Percentiles rank a stretch among this genome's conserved stretches.
Conservation (phyloP, 2,329 filamentous ascomycete species). For the Colletotrichum brevisporum region DNA sequence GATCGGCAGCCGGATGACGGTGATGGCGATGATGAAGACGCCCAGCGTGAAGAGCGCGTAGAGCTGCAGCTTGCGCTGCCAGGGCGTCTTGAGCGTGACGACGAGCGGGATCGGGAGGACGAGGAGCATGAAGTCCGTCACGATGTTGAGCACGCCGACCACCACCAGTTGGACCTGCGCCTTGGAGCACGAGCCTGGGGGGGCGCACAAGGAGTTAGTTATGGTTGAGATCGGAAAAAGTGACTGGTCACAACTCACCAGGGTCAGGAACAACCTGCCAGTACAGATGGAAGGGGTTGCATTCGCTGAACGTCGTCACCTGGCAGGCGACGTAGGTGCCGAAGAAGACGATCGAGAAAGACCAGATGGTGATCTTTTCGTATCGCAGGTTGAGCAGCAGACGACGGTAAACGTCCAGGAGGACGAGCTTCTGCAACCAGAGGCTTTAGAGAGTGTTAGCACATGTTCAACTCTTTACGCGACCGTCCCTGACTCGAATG, state of each 20-base stretch:
- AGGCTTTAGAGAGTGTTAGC: slow-evolving; percentile 41
- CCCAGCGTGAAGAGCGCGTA: slow-evolving; percentile 54
- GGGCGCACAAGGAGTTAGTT: slow-evolving; percentile 2
- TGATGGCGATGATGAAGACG: slow-evolving; percentile 56
- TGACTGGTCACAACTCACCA: slow-evolving; percentile 43
- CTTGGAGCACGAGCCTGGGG: slow-evolving; percentile 45
- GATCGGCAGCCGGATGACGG: slow-evolving; percentile 55
- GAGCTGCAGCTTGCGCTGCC: slow-evolving; percentile 50
- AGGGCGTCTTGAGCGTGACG: slow-evolving; percentile 46
- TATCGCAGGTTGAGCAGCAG: slow-evolving; percentile 44
- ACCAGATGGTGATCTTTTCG: slow-evolving; percentile 45
- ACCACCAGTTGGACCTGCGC: slow-evolving; percentile 51
- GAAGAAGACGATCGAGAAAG: slow-evolving; percentile 47
- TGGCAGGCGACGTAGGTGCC: slow-evolving; percentile 50
- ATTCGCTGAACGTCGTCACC: slow-evolving; percentile 52
- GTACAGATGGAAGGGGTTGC: slow-evolving; percentile 65
- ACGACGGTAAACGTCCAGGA: slow-evolving; percentile 47
- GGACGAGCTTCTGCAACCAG: slow-evolving; percentile 48
- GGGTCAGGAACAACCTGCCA: slow-evolving; percentile 66
- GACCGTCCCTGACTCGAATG: slow-evolving; percentile 18
- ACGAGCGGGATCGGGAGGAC: slow-evolving; percentile 49
- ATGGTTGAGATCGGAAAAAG: not conserved
- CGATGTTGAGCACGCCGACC: slow-evolving; percentile 51
- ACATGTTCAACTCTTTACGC: not conserved
- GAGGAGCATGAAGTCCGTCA: slow-evolving; percentile 50